Conservation (phyloP, 2,329 filamentous ascomycete genomes). For the Diaporthe capsici region DNA sequence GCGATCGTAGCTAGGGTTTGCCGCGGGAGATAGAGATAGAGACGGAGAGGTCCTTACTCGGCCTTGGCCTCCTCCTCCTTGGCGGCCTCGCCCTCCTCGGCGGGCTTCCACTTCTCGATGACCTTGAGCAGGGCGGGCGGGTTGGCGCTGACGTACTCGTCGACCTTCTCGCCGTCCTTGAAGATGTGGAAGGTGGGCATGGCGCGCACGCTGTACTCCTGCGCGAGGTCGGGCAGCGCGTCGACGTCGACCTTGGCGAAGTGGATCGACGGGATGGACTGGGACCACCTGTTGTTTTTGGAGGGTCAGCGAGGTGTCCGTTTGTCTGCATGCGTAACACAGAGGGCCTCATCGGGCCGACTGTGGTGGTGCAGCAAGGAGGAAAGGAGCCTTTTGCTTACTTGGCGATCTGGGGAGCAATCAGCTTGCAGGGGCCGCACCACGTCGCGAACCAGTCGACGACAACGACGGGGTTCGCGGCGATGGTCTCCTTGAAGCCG, state of each 20-base stretch:
- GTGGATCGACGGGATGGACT: constrained; percentile 66
- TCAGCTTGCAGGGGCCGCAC: constrained; percentile 96
- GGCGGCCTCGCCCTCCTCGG: constrained; percentile 28
- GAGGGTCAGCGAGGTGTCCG: constrained; percentile 7
- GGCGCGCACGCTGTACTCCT: constrained; percentile 84
- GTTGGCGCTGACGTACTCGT: constrained; percentile 85
- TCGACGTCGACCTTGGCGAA: constrained; percentile 97
- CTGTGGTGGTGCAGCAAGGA: constrained; percentile 34
- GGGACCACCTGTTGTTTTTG: constrained; percentile 65
- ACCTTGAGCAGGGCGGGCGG: constrained; percentile 72
- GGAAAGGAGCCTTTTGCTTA: constrained; percentile 54
- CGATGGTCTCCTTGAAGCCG: constrained; percentile 54
- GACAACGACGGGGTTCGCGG: constrained; percentile 69
- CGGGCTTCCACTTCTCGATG: constrained; percentile 48
- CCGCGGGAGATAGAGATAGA: not conserved
- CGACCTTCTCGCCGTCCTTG: constrained; percentile 81
- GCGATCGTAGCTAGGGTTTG: not conserved
- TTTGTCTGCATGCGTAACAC: not conserved
- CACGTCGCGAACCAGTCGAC: constrained; percentile 91
- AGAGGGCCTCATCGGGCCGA: not conserved
- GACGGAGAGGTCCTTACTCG: constrained; percentile 31
- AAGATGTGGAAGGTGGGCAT: constrained; percentile 95
- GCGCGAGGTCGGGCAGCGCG: constrained; percentile 79
- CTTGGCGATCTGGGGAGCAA: constrained; percentile 81
- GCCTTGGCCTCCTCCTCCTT: constrained; percentile 36